Evolutionary conservation across 352 stramenopile species (phyloP), one percentile per base, ranked within the genome.

Genomic region (Aphanomyces invadans): DNA sequence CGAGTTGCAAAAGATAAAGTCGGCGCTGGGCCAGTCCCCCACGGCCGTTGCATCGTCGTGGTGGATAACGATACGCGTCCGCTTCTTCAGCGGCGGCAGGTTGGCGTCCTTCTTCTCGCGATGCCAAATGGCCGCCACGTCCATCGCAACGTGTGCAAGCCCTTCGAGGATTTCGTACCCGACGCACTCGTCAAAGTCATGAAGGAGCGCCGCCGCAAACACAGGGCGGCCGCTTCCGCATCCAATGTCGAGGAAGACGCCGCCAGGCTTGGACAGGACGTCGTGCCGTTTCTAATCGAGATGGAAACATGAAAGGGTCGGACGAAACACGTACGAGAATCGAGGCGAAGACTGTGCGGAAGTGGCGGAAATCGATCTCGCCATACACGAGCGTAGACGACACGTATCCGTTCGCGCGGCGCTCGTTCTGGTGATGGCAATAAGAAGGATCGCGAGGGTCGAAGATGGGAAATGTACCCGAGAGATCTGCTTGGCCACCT

Each of bases 101-200:
- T 79, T 76, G 52, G 87, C 84, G 46, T 83, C 65, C 26, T 69
- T 68, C 21, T 74, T 80, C 29, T 89, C 75, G 12, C 67, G 70
- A 19, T 71, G 61, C 85, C 86, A 93, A 5, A 73, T 56, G 17
- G 73, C 42, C 10, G 84, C 57, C 17, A 89, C 75, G n/a, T 85
- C 61, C 25, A 76, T 67, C 17, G 80, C 87, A 45, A 92, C 79
- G 15, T 57, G 54, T 46, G 90, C 74, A 19, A 97, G 69, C 7
- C 76, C 78, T 32, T 87, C 73, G n/a, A 97, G 78, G 46, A 95
- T 95, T 72, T 97, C 90, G 48, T 95, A 89, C 15, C 90, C 90
- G 29, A 86, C 75, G 31, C 76, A 86, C 62, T 81, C 82, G 54
- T 91, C 79, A 62, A 97, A 97, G 60, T 92, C 84, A 55, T 95